Percentiles rank a stretch among this genome's conserved stretches.
Conservation (phyloP, 176 grass and related monocot species). For the Carex kokanica region DNA sequence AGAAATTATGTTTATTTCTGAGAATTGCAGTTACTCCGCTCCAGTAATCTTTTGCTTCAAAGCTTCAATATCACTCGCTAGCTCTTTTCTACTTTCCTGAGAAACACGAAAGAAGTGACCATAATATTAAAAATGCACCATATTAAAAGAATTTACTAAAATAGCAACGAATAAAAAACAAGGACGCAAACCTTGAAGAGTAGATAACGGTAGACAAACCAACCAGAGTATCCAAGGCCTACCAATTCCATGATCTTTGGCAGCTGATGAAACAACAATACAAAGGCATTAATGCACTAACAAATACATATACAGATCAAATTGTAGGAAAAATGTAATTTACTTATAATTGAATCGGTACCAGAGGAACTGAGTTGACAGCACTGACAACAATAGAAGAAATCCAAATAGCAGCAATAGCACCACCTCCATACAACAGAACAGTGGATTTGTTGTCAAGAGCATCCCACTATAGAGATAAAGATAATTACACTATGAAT, state of each 20-base stretch:
- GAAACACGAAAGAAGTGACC: neutral
- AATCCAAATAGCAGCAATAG: conserved; percentile 55
- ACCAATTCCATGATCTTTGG: conserved; percentile 68
- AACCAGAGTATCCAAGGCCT: conserved; percentile 57
- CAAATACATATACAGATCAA: neutral
- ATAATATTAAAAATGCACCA: conserved; percentile 19
- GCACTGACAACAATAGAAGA: conserved; percentile 52
- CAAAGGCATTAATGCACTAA: neutral
- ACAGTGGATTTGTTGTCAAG: conserved; percentile 62
- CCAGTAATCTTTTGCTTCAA: conserved; percentile 66
- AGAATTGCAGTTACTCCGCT: conserved; percentile 32
- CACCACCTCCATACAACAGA: conserved; percentile 52
- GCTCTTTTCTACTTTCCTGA: conserved; percentile 61
- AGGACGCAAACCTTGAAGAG: conserved; percentile 66
- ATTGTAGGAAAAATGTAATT: neutral
- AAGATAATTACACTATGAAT: neutral
- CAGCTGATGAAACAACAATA: conserved; percentile 36
- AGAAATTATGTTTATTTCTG: conserved; percentile 4
- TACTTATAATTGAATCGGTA: conserved; percentile 24
- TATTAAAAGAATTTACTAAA: conserved; percentile 10
- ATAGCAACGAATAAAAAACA: conserved; percentile 4
- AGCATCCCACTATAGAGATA: conserved; percentile 58
- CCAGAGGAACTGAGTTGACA: conserved; percentile 61
- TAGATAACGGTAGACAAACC: conserved; percentile 71
- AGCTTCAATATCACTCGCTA: conserved; percentile 42